Evolutionary conservation across 257 asterid species (phyloP), one percentile per base, ranked within the genome.

Genomic region (Solanum pinnatisectum): DNA sequence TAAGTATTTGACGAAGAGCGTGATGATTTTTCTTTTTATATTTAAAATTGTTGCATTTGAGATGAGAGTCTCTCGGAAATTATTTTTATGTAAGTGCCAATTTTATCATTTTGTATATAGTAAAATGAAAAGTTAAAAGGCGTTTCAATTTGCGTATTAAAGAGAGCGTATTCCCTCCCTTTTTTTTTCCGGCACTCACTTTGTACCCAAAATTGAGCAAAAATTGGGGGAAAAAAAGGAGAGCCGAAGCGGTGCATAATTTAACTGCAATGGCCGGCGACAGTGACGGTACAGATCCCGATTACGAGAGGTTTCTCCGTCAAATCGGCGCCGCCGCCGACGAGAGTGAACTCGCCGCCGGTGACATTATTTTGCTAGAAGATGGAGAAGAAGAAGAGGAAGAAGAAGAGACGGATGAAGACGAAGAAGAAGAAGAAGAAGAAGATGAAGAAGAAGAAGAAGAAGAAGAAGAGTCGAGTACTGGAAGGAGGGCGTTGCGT

Each of bases 391-490:
- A 30, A n/a, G 27, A 35, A 0, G 83, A 44, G 8, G 83, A 70
- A 4, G 88, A 86, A 2, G 77, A 60, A 27, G 87, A 85, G 8
- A 44, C 40, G 32, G 73, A 82, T 0, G 91, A 70, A 0, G 91
- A 86, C 0, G 87, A 78, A 2, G 90, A 60, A n/a, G 91, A 89
- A 0, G 93, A 84, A 0, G 89, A 87, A 0, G 90, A 85, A 0
- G 93, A 89, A 1, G 94, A 89, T 0, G 92, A 60, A 3, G 91
- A 89, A 5, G 89, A 39, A 2, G 94, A 88, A 0, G 93, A 16
- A 1, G 88, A 83, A 3, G 89, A 87, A 4, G 88, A 72, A 2
- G 91, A 86, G 9, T 78, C 84, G 2, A 89, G 70, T 20, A 74
- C 10, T 36, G 88, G 22, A 39, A 60, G 13, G 90, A 37, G 37